Evolutionary conservation across 2,329 filamentous ascomycete genomes (phyloP), one percentile per base, ranked within the genome.

Genomic region (Teratosphaeria gauchensis): DNA sequence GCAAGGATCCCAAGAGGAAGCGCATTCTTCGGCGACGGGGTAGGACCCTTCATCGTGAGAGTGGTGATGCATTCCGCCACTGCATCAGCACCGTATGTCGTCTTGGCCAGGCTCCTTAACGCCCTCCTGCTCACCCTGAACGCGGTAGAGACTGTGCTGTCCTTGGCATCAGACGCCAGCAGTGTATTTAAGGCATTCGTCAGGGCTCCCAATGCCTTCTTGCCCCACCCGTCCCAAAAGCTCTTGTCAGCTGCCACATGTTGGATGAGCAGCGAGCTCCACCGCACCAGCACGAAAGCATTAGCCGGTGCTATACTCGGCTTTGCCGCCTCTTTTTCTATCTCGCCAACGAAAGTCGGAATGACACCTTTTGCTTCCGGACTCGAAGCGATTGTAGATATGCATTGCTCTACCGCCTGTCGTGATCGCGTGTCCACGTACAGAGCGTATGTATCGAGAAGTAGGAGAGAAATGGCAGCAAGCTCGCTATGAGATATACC

Each of bases 211-310:
- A 95, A 75, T 51, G 94, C 75, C 35, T 90, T 85, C 62, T 80
- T 68, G 56, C 83, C 83, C 71, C 85, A 85, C 67, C 78, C 78
- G 55, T 83, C 81, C 86, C 85, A 91, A 51, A 82, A 72, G 9
- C 80, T 70, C 16, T 82, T 72, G 54, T 75, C 82, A 54, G 80
- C 80, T 33, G 82, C 82, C 30, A 91, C 78, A 59, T 87, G 81
- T 68, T 92, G 85, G 65, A 96, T 82, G 55, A 96, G 76, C 59
- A 92, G 73, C 59, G 87, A 88, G 73, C 86, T 90, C 92, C 92
- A 99, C 73, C 96, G 90, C 14, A 94, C 81, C 65, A 99, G 78
- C 54, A 95, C 90, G 71, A 96, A 95, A 4, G 91, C 89, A 73
- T 85, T 95, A 51, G 82, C 84, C 16, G 88, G 77, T 33, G 92